phyloP scores from a whole-genome alignment of 2,329 filamentous ascomycete genomes.

The Colletotrichum tropicicola region DNA sequence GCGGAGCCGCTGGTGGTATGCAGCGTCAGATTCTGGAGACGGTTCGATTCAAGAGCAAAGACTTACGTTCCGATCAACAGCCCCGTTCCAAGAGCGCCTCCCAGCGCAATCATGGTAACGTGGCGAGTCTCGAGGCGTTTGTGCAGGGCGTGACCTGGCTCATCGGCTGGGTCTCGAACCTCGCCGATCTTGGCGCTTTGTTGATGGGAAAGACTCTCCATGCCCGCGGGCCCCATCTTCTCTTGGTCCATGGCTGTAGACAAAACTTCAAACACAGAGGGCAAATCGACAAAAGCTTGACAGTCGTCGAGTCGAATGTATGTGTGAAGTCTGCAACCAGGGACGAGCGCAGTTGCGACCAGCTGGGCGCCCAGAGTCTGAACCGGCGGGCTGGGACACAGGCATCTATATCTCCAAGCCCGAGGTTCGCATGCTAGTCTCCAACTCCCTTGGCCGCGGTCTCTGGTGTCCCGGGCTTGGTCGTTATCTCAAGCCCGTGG shows the following conservation, averaged over 20 bases:
- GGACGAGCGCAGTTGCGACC: not conserved
- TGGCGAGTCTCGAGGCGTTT: conserved; percentile 39
- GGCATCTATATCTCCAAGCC: not conserved
- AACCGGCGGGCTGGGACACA: not conserved
- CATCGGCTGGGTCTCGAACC: not conserved
- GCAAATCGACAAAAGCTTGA: too few relatives aligned
- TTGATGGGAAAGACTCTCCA: not conserved
- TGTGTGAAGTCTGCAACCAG: too few relatives aligned
- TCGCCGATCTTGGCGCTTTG: conserved; percentile 15
- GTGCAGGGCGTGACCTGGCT: conserved; percentile 13
- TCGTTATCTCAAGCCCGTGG: conserved; percentile 3
- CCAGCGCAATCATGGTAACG: conserved; percentile 48
- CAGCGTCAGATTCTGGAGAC: not conserved
- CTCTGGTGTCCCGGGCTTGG: not conserved
- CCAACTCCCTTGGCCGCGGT: too few relatives aligned
- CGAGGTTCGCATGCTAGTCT: too few relatives aligned
- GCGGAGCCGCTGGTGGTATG: conserved; percentile 46
- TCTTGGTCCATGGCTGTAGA: conserved; percentile 8
- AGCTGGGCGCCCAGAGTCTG: too few relatives aligned
- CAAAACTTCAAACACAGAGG: too few relatives aligned
- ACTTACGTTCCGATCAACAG: conserved; percentile 57
- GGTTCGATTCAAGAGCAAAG: not conserved
- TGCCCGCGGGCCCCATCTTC: not conserved
- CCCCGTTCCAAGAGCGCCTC: conserved; percentile 47
- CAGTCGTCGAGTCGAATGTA: too few relatives aligned